These are phyloP conservation scores for Eimeria brunetti DNA, from an alignment of 169 alveolate species.

Conservation along the genomic window DNA sequence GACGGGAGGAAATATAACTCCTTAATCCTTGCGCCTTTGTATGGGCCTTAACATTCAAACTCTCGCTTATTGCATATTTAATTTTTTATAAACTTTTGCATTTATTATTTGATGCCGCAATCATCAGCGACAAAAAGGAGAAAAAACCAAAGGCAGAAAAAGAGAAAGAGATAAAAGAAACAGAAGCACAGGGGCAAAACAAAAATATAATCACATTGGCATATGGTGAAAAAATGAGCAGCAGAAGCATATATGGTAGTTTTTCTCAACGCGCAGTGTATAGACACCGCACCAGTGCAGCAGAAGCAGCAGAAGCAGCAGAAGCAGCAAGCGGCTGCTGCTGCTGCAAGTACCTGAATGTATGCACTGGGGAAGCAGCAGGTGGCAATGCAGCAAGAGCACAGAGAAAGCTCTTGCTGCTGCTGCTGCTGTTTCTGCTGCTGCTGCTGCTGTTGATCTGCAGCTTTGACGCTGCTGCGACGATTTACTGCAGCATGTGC, in stretches of 20 bases:
- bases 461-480: neutral
- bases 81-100: neutral
- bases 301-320: slow-evolving; percentile 1
- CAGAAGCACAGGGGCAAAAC: no score
- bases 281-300: neutral
- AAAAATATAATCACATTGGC: neutral
- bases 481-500: neutral
- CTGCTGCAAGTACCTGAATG: neutral
- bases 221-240: no score
- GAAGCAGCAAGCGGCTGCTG: neutral
- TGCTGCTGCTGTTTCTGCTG: neutral
- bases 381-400: neutral
- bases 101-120: no score
- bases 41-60: no score
- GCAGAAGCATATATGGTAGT: neutral
- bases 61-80: neutral
- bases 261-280: neutral
- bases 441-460: neutral
- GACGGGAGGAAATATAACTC: no score
- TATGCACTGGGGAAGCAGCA: neutral
- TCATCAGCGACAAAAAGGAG: no score
- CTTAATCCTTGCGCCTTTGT: no score
- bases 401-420: neutral
- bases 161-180: neutral
- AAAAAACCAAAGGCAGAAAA: no score